A percentile compares a stretch with the other conserved stretches of the same genome.
Conservation (phyloP, 495 filamentous ascomycete species). For the Sporormia fimetaria region DNA sequence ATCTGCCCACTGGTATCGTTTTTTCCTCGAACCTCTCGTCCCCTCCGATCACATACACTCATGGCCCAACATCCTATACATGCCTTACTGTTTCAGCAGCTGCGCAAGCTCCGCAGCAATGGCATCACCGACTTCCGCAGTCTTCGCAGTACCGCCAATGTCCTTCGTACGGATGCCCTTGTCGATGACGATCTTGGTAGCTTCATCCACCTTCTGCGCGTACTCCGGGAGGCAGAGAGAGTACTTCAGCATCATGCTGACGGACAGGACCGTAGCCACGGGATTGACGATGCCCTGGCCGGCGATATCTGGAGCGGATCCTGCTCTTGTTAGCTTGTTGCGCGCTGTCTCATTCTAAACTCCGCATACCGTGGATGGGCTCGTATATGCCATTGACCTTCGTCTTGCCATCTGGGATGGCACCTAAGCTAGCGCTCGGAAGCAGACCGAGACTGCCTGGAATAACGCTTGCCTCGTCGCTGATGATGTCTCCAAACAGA, state of each 20-base stretch:
- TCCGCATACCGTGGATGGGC: slow-evolving; percentile 80
- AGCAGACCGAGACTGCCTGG: slow-evolving; percentile 82
- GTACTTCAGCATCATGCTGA: slow-evolving; percentile 88
- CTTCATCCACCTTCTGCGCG: slow-evolving; percentile 64
- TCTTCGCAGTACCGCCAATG: slow-evolving; percentile 61
- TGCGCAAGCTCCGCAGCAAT: slow-evolving; percentile 57
- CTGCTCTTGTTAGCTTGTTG: slow-evolving; percentile 18
- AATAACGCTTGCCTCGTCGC: slow-evolving; percentile 92
- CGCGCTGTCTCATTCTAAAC: neutral
- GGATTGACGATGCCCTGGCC: slow-evolving; percentile 80
- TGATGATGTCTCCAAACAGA: slow-evolving; percentile 93
- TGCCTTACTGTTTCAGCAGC: slow-evolving; percentile 38
- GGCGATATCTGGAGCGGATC: slow-evolving; percentile 65
- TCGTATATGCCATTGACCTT: slow-evolving; percentile 86
- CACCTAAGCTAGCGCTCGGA: slow-evolving; percentile 79
- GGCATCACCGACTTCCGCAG: slow-evolving; percentile 72
- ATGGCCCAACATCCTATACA: no score
- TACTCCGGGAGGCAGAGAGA: slow-evolving; percentile 65
- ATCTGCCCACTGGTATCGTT: no score
- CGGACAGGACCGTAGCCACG: slow-evolving; percentile 70
- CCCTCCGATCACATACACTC: neutral
- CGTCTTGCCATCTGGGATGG: slow-evolving; percentile 69
- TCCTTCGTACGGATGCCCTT: slow-evolving; percentile 63
- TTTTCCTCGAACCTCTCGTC: neutral
- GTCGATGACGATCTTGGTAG: slow-evolving; percentile 68